Percentiles rank a stretch among this genome's conserved stretches.
Conservation (phyloP, 306 rosid species). For the Ceratonia siliqua region DNA sequence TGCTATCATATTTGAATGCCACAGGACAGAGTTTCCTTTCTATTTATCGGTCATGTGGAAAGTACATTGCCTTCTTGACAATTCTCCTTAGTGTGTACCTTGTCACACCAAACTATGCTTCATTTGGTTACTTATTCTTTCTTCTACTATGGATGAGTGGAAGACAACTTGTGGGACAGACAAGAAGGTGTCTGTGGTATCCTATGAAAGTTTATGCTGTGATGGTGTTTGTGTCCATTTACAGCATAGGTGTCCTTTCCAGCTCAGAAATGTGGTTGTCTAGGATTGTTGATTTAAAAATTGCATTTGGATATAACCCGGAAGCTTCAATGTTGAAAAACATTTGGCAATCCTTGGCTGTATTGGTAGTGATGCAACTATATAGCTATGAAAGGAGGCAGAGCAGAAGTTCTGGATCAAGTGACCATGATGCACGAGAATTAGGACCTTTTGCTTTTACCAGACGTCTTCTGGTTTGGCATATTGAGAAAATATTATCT, state of each 20-base stretch:
- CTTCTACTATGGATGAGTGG: slow-evolving; percentile 91
- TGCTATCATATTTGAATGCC: slow-evolving; percentile 61
- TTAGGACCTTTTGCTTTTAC: slow-evolving; percentile 51
- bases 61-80: slow-evolving; percentile 76
- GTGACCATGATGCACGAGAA: slow-evolving; percentile 45
- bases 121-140: slow-evolving; percentile 81
- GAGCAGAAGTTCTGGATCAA: slow-evolving; percentile 56
- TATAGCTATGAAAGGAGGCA: slow-evolving; percentile 87
- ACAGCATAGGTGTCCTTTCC: slow-evolving; percentile 72
- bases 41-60: slow-evolving; percentile 82
- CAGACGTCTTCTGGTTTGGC: slow-evolving; percentile 70
- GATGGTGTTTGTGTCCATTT: slow-evolving; percentile 65
- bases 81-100: slow-evolving; percentile 76
- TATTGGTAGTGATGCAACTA: slow-evolving; percentile 88
- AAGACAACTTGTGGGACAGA: slow-evolving; percentile 71
- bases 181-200: slow-evolving; percentile 81
- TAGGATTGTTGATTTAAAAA: slow-evolving; percentile 57
- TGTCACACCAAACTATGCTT: slow-evolving; percentile 76
- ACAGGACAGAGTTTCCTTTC: slow-evolving; percentile 77
- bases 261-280: slow-evolving; percentile 61
- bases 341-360: slow-evolving; percentile 81
- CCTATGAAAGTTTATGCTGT: slow-evolving; percentile 85
- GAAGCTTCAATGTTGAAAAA: slow-evolving; percentile 64
- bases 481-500: slow-evolving; percentile 75
- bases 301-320: slow-evolving; percentile 69